Evolutionary conservation across 2,329 filamentous ascomycete genomes (phyloP).

Genomic region (Fusarium albidum): DNA sequence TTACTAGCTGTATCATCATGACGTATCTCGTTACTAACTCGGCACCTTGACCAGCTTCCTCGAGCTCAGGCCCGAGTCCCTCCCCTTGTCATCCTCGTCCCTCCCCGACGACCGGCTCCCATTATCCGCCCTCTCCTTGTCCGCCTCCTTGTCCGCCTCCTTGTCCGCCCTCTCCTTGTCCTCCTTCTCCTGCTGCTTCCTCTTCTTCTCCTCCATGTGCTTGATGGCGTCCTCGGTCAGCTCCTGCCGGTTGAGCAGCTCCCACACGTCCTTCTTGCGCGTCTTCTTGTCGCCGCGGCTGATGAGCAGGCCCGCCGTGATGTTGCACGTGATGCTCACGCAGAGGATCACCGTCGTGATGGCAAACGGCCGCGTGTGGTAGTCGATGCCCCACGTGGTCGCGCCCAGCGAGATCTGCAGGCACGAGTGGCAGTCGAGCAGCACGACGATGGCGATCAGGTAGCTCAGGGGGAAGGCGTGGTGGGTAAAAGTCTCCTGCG

Average conservation of each 20-base stretch:
- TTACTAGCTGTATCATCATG: constrained; percentile 19
- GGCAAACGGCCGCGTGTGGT: constrained; percentile 72
- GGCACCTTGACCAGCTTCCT: constrained; percentile 23
- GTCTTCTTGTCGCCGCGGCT: constrained; percentile 78
- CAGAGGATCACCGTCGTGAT: constrained; percentile 84
- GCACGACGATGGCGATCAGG: constrained; percentile 78
- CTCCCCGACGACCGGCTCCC: constrained; percentile 20
- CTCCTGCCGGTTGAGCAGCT: constrained; percentile 78
- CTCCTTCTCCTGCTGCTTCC: constrained; percentile 37
- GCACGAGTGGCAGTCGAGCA: constrained; percentile 81
- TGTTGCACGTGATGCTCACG: constrained; percentile 80
- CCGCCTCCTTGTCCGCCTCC: constrained; percentile 16
- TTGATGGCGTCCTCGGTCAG: constrained; percentile 69
- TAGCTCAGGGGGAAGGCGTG: constrained; percentile 78
- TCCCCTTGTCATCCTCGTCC: not conserved
- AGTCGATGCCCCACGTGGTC: constrained; percentile 81
- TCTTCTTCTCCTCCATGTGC: constrained; percentile 55
- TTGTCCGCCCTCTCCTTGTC: constrained; percentile 1
- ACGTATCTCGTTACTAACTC: constrained; percentile 11
- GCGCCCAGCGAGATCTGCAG: constrained; percentile 83
- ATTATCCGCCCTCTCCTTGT: constrained; percentile 17
- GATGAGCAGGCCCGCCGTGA: constrained; percentile 79
- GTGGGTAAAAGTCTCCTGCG: constrained; percentile 85
- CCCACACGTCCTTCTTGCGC: constrained; percentile 85
- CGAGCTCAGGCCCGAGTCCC: no score